These are phyloP conservation scores for Ceratobasidium papillatum DNA, from an alignment of 1,284 basidiomycete species.

Conservation along the genomic window DNA sequence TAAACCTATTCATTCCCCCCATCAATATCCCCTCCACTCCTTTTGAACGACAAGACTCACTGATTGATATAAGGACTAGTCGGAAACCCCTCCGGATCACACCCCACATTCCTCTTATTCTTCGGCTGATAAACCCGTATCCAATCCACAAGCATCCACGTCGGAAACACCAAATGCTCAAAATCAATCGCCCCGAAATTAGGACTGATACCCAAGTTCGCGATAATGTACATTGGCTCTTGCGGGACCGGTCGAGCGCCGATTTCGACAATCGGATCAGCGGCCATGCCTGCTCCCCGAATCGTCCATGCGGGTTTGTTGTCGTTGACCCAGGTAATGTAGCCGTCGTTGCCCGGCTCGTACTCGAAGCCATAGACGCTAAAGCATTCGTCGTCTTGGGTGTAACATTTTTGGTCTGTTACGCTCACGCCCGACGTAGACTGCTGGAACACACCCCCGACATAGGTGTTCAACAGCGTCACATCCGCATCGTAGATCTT, in stretches of 20 bases:
- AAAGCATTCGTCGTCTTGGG: slow-evolving; percentile 57
- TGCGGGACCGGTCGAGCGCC: slow-evolving; percentile 37
- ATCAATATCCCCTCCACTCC: not conserved
- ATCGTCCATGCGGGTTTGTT: slow-evolving; percentile 78
- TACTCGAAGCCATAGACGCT: slow-evolving; percentile 74
- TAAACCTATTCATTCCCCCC: slow-evolving; percentile 47
- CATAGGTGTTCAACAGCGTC: slow-evolving; percentile 62
- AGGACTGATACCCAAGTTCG: slow-evolving; percentile 82
- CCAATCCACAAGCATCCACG: slow-evolving; percentile 66
- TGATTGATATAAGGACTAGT: slow-evolving; percentile 77
- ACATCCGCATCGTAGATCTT: slow-evolving; percentile 57
- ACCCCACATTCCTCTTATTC: slow-evolving; percentile 76
- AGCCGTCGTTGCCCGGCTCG: slow-evolving; percentile 64
- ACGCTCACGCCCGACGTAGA: slow-evolving; percentile 66
- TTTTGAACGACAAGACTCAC: slow-evolving; percentile 54
- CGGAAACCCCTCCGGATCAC: slow-evolving; percentile 81
- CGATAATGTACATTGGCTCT: slow-evolving; percentile 60
- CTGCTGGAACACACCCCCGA: slow-evolving; percentile 68
- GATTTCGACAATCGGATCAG: slow-evolving; percentile 34
- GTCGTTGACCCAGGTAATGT: slow-evolving; percentile 82
- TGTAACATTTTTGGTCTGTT: slow-evolving; percentile 58
- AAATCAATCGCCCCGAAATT: slow-evolving; percentile 80
- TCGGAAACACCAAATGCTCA: slow-evolving; percentile 72
- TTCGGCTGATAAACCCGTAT: slow-evolving; percentile 83
- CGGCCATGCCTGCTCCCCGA: slow-evolving; percentile 54